Percentiles rank a stretch among this genome's conserved stretches.
Conservation (phyloP, 129 eudicot genomes). For the Saposhnikovia divaricata region DNA sequence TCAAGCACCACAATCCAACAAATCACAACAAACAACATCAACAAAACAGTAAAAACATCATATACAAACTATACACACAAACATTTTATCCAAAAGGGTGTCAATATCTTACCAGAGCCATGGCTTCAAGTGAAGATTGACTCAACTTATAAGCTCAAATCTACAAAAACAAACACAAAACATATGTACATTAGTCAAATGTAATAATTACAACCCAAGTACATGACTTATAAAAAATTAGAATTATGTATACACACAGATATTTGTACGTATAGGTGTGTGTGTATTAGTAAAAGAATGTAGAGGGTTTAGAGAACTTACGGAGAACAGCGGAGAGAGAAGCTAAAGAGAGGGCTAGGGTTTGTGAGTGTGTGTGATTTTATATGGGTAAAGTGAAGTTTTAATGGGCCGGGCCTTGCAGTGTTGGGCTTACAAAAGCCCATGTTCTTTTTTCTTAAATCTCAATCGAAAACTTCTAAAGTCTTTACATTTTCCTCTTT, state of each 20-base stretch:
- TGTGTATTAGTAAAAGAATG: no score
- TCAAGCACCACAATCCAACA: background rate
- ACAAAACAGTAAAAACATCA: background rate
- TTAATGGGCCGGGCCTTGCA: no score
- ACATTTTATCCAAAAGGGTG: background rate
- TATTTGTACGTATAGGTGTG: background rate
- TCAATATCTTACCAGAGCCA: background rate
- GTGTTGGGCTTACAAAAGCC: no score
- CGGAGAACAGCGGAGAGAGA: background rate
- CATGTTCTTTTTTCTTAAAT: no score
- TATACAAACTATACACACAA: background rate
- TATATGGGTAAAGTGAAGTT: background rate
- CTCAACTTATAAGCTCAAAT: background rate
- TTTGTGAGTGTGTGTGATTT: background rate
- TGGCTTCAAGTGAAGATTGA: constrained; percentile 6
- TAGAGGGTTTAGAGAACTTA: background rate
- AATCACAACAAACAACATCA: background rate
- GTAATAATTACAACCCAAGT: background rate
- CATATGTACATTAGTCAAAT: background rate
- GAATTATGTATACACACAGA: background rate
- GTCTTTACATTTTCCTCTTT: no score
- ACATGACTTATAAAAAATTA: no score
- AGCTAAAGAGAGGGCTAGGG: background rate
- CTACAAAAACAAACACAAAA: background rate
- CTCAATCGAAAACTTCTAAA: no score